phyloP scores from a whole-genome alignment of 2,329 filamentous ascomycete genomes.

The Septoria petroselini region DNA sequence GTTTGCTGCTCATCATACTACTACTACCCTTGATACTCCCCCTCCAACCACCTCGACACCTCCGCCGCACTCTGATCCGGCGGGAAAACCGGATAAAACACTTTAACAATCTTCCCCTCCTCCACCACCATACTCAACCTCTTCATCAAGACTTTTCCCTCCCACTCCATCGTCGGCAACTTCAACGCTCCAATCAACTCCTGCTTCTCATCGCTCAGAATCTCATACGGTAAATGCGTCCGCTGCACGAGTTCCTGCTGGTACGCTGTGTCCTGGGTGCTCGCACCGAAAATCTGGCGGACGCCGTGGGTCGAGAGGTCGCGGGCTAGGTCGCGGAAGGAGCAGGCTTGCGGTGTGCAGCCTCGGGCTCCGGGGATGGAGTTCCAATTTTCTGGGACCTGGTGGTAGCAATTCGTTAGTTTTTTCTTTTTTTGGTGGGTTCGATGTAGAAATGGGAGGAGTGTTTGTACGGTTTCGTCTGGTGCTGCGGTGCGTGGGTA shows the following conservation, averaged over 20 bases:
- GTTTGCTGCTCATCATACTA: background rate
- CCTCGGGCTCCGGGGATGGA: conserved; percentile 45
- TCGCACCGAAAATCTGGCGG: conserved; percentile 41
- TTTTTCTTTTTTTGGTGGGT: too few relatives aligned
- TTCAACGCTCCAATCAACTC: conserved; percentile 37
- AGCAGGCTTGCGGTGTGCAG: conserved; percentile 47
- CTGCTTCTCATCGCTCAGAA: conserved; percentile 43
- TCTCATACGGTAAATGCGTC: conserved; percentile 42
- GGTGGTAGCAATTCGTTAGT: too few relatives aligned
- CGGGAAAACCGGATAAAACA: conserved; percentile 47
- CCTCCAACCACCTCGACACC: conserved; percentile 36
- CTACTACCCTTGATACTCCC: background rate
- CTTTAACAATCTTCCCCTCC: conserved; percentile 42
- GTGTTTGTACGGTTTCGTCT: conserved; percentile 37
- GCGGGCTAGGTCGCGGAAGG: conserved; percentile 40
- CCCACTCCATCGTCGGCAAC: conserved; percentile 44
- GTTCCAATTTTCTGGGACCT: conserved; percentile 43
- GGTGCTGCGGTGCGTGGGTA: conserved; percentile 44
- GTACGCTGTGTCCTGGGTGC: conserved; percentile 43
- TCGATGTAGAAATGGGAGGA: too few relatives aligned
- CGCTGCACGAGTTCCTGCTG: conserved; percentile 41
- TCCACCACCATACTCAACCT: conserved; percentile 41
- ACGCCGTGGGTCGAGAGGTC: conserved; percentile 37
- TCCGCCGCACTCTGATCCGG: conserved; percentile 43
- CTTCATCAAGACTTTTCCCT: conserved; percentile 40